These are phyloP conservation scores for Boletus sp. DNA, from an alignment of 768 basidiomycete genomes.

Conservation along the genomic window DNA sequence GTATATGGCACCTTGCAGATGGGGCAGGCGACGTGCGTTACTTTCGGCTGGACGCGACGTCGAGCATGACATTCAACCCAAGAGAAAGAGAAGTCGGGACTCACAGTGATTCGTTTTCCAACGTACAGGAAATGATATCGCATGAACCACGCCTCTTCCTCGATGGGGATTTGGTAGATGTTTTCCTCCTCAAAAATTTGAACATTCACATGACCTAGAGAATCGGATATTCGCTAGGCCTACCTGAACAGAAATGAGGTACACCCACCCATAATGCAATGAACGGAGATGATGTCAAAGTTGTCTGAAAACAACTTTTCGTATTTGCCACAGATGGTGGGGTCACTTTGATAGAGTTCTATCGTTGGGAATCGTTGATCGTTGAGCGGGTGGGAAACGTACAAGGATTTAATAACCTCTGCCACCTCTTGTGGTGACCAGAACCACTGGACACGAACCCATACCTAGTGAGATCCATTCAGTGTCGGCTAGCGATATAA, in stretches of 20 bases:
- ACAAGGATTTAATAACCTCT: constrained; percentile 47
- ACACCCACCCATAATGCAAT: constrained; percentile 44
- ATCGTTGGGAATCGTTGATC: background rate
- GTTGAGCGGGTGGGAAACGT: constrained; percentile 14
- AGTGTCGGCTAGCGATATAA: background rate
- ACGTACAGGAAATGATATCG: constrained; percentile 43
- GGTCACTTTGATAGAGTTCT: constrained; percentile 33
- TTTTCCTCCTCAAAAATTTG: constrained; percentile 37
- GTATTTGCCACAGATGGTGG: constrained; percentile 37
- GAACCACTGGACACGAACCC: constrained; percentile 53
- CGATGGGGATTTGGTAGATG: constrained; percentile 40
- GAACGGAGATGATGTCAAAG: constrained; percentile 43
- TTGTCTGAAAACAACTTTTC: constrained; percentile 52
- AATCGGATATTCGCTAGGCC: background rate
- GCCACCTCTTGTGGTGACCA: constrained; percentile 50
- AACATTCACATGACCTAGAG: constrained; percentile 35
- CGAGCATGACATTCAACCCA: background rate
- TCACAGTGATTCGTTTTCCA: constrained; percentile 35
- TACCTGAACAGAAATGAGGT: background rate
- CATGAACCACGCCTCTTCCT: constrained; percentile 41
- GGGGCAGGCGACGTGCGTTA: constrained; percentile 35
- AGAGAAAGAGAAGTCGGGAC: background rate
- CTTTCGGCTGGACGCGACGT: constrained; percentile 39
- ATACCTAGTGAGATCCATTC: constrained; percentile 38
- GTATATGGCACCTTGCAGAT: constrained; percentile 46